Base-by-base conservation (phyloP, 768 basidiomycete species). In the Tremella yokohamensis region DNA sequence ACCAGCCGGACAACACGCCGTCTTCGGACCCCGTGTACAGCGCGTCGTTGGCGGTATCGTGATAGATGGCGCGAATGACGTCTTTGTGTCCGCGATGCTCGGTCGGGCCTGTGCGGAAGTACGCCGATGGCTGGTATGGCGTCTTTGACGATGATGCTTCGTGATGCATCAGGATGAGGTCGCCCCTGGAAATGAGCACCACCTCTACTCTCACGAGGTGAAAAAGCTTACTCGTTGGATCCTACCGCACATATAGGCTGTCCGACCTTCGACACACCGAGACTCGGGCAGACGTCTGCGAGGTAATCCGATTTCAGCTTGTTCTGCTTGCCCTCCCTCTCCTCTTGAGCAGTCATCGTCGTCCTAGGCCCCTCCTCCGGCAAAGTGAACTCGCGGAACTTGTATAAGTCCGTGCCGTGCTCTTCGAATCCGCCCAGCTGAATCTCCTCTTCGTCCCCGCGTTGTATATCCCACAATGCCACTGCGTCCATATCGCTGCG, bases 401-500 rank as follows among this genome's bases (percentile, higher is more conserved):
- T 76, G 64, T 73, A 72, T 11, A 57, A 53, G 20, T 66, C 60
- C 18, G 60, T 64, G 2, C 64, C 57, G 50, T 61, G 65, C 48
- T 72, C 69, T 20, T 54, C 19, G 15, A 58, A 60, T 40, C 64
- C 62, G 52, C 66, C 63, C 25, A 75, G 56, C 67, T 72, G 47
- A 49, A 57, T 12, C 16, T n/a, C 25, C 16, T 71, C 63, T 8
- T 58, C 65, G 3, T 15, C 26, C 22, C 65, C 66, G 20, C 51
- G 40, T 0, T 65, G 68, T 12, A 75, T 54, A 24, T 85, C 83
- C 93, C 91, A 97, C 13, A 83, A 81, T 56, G 87, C 87, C 64
- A 93, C 87, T 0, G 88, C 90, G 76, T 97, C 91, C 92, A 96
- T 96, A 77, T 96, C 93, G 63, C 89, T 92, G 11, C 84, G 82